Conservation (phyloP, 1,139 yeast genomes). For the Kurtzmaniella quercitrusa region DNA sequence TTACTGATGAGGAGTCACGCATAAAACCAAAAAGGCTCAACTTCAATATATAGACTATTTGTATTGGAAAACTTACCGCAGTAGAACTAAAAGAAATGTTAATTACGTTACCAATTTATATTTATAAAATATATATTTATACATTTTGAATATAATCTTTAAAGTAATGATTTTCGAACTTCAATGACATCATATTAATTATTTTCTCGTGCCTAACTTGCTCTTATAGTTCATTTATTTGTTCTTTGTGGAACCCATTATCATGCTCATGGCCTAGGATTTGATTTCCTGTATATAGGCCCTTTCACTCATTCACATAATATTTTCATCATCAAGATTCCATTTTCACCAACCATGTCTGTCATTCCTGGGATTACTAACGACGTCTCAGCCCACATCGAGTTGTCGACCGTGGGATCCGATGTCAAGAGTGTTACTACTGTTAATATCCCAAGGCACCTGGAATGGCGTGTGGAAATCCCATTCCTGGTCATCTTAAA, state of each 20-base stretch:
- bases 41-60: background rate
- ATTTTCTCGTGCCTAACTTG: no score
- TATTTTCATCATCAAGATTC: background rate
- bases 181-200: no score
- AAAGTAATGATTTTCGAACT: no score
- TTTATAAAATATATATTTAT: no score
- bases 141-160: no score
- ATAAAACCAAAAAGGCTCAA: slow-evolving; percentile 38
- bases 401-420: slow-evolving; percentile 9
- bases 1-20: slow-evolving; percentile 31
- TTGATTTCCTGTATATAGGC: no score
- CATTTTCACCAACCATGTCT: slow-evolving; percentile 10
- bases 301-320: background rate
- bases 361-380: slow-evolving; percentile 22
- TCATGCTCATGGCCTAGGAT: no score
- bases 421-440: slow-evolving; percentile 10
- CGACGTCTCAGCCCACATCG: slow-evolving; percentile 10
- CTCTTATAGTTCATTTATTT: no score
- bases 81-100: no score
- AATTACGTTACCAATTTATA: no score
- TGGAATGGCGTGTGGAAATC: slow-evolving; percentile 89
- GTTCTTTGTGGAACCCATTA: no score
- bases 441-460: slow-evolving; percentile 36
- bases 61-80: background rate
- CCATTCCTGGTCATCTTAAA: slow-evolving; percentile 53